phyloP scores from a whole-genome alignment of 208 protist genomes.

The Tritrichomonas musculus region DNA sequence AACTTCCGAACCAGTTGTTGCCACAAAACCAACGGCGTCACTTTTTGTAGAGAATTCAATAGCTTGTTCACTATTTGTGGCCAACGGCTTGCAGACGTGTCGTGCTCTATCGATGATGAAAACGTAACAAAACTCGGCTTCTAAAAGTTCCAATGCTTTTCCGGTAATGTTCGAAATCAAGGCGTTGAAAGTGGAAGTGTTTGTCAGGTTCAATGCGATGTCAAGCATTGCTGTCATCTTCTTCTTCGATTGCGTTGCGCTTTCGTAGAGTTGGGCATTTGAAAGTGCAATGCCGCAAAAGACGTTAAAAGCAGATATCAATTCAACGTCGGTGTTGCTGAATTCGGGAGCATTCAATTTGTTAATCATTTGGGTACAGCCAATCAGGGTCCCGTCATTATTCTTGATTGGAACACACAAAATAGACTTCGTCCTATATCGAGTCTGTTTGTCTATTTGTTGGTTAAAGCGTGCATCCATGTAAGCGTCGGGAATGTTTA shows the following conservation, averaged over 20 bases:
- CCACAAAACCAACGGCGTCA: neutral
- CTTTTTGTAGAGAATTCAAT: neutral
- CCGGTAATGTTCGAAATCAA: neutral
- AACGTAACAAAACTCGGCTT: neutral
- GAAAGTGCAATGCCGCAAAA: constrained; percentile 16
- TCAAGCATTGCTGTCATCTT: constrained; percentile 6
- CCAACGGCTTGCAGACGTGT: neutral
- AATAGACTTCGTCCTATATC: constrained; percentile 51
- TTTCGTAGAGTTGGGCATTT: neutral
- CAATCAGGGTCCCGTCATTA: neutral
- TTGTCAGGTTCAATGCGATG: neutral
- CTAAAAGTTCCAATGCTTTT: neutral
- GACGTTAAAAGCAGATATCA: neutral
- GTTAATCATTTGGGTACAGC: constrained; percentile 30
- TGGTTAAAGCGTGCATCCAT: constrained; percentile 54
- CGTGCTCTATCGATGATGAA: neutral
- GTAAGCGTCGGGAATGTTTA: constrained; percentile 57
- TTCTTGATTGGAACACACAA: constrained; percentile 53
- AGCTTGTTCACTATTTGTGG: neutral
- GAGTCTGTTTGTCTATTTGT: constrained; percentile 50
- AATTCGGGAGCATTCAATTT: constrained; percentile 1
- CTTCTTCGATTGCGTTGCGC: neutral
- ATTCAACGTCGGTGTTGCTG: neutral
- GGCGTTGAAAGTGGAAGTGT: neutral
- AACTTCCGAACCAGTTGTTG: neutral